phyloP scores from a whole-genome alignment of 441 rosid species.

The Caryocar brasiliense region DNA sequence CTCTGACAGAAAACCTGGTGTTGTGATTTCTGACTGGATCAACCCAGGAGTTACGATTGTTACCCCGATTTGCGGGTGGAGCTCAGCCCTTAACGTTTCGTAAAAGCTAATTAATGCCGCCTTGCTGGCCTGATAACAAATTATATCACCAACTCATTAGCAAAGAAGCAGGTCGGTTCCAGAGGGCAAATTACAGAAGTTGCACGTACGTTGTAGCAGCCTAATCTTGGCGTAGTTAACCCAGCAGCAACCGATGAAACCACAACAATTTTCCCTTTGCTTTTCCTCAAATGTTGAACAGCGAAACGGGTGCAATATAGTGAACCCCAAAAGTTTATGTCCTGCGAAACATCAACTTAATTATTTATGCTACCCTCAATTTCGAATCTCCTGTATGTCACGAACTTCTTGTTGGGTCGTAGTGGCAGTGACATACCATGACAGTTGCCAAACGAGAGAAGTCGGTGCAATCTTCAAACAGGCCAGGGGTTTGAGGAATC shows the following conservation, averaged over 20 bases:
- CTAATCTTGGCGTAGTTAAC: constrained; percentile 32
- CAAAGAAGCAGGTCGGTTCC: neutral
- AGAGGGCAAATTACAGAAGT: neutral
- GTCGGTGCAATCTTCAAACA: constrained; percentile 36
- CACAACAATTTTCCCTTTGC: constrained; percentile 38
- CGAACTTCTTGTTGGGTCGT: no score
- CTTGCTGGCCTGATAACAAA: constrained; percentile 34
- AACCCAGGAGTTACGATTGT: constrained; percentile 38
- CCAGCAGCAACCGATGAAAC: constrained; percentile 41
- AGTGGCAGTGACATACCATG: constrained; percentile 25
- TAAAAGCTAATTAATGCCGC: constrained; percentile 29
- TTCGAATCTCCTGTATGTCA: no score
- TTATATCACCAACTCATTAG: no score
- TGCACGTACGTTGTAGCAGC: constrained; percentile 36
- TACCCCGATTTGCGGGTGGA: constrained; percentile 22
- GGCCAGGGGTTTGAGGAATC: constrained; percentile 16
- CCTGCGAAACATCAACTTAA: constrained; percentile 7
- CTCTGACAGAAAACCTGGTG: no score
- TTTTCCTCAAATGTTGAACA: constrained; percentile 33
- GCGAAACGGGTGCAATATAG: constrained; percentile 38
- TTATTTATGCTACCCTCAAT: no score
- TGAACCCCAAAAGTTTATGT: constrained; percentile 58
- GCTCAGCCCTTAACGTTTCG: constrained; percentile 29
- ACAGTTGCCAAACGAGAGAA: constrained; percentile 16
- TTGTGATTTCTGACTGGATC: constrained; percentile 29